Percentiles rank a stretch among this genome's conserved stretches.
phyloP scores from a whole-genome alignment of 441 rosid species.

The Gossypium gossypioides region DNA sequence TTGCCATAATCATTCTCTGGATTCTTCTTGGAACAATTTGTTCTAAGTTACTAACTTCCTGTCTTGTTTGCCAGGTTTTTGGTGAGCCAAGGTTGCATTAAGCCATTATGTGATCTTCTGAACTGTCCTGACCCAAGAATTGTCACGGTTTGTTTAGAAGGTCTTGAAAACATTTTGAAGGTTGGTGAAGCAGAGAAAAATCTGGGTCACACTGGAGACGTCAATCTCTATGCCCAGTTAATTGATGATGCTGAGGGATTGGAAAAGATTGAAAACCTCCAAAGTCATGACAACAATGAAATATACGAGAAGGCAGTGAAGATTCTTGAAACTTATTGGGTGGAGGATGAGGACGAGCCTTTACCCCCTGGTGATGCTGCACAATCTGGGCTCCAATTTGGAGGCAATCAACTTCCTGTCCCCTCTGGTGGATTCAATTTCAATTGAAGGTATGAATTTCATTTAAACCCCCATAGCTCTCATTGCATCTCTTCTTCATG shows the following conservation, averaged over 20 bases:
- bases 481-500: background rate
- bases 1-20: slow-evolving; percentile 1
- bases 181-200: slow-evolving; percentile 41
- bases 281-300: slow-evolving; percentile 39
- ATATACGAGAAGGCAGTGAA: slow-evolving; percentile 41
- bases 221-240: slow-evolving; percentile 31
- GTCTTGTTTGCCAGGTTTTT: slow-evolving; percentile 29
- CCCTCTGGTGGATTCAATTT: slow-evolving; percentile 47
- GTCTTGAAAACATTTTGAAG: slow-evolving; percentile 48
- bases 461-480: background rate
- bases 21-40: background rate
- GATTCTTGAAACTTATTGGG: slow-evolving; percentile 40
- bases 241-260: slow-evolving; percentile 50
- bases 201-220: slow-evolving; percentile 26
- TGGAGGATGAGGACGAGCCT: slow-evolving; percentile 32
- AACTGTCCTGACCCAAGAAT: slow-evolving; percentile 44
- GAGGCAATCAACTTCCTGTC: slow-evolving; percentile 30
- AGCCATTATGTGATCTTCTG: slow-evolving; percentile 52
- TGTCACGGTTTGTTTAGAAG: slow-evolving; percentile 38
- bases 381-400: slow-evolving; percentile 35
- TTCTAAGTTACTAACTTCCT: background rate
- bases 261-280: slow-evolving; percentile 50
- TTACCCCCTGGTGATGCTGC: slow-evolving; percentile 25
- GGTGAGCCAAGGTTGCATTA: slow-evolving; percentile 41
- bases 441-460: slow-evolving; percentile 30